A percentile compares a stretch with the other conserved stretches of the same genome.
Evolutionary conservation across 306 rosid genomes (phyloP).

Genomic region (Prunus padus): DNA sequence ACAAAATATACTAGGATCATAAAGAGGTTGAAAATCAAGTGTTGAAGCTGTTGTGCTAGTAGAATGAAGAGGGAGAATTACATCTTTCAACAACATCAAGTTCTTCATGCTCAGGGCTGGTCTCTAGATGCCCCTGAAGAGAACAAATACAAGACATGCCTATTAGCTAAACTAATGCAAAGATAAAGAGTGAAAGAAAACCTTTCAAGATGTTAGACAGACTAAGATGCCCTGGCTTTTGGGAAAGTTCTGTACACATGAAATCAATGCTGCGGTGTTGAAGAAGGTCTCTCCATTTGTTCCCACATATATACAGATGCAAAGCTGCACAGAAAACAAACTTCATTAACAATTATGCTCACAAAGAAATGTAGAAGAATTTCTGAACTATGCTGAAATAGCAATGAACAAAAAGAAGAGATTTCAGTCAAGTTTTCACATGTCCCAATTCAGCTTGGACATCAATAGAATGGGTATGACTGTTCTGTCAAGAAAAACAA

Average conservation of each 20-base stretch:
- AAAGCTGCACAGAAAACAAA: constrained; percentile 58
- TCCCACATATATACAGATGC: constrained; percentile 72
- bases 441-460: not conserved
- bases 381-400: not conserved
- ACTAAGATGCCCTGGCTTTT: constrained; percentile 37
- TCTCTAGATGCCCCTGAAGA: constrained; percentile 87
- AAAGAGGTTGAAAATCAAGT: constrained; percentile 14
- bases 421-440: no score
- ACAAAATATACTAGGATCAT: constrained; percentile 19
- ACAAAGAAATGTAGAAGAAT: not conserved
- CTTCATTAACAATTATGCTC: constrained; percentile 14
- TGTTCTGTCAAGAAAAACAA: not conserved
- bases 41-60: constrained; percentile 8
- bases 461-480: not conserved
- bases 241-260: constrained; percentile 74
- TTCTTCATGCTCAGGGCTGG: constrained; percentile 73
- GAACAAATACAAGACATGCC: constrained; percentile 29
- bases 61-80: constrained; percentile 38
- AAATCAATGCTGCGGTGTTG: constrained; percentile 66
- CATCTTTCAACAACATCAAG: constrained; percentile 57
- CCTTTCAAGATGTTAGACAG: not conserved
- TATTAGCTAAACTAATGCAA: not conserved
- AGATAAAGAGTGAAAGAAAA: not conserved
- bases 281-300: constrained; percentile 94
- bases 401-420: not conserved